Conservation (phyloP, 331 rosid species). For the Spiraea crenata region DNA sequence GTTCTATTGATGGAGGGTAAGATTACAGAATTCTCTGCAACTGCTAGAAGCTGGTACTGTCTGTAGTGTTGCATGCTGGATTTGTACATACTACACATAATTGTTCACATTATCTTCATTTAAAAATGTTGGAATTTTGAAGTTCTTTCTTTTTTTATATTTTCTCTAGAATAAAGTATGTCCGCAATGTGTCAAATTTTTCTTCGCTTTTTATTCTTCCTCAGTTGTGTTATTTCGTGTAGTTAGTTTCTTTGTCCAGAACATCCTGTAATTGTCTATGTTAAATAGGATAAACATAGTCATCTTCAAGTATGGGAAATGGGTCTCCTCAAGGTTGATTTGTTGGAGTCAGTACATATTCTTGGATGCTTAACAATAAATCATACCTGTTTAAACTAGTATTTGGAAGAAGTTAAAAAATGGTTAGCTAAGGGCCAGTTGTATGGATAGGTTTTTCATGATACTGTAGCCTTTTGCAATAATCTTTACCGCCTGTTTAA, state of each 20-base stretch:
- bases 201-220: conserved; percentile 8
- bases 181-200: neutral
- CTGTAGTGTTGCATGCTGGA: neutral
- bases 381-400: conserved; percentile 1
- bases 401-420: neutral
- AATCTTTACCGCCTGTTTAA: neutral
- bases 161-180: neutral
- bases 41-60: neutral
- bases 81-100: neutral
- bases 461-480: neutral
- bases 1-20: conserved; percentile 90
- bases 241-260: neutral
- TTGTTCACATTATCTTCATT: neutral
- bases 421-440: neutral
- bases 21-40: conserved; percentile 26
- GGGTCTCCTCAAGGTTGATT: neutral
- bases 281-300: neutral
- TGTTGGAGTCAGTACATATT: neutral
- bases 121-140: neutral
- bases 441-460: neutral
- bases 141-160: neutral
- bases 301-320: neutral
- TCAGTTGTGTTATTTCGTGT: neutral
- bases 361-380: neutral
- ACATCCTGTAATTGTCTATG: neutral